These are phyloP conservation scores for Aspergillus bombycis DNA, from an alignment of 2,329 filamentous ascomycete genomes.

Conservation along the genomic window DNA sequence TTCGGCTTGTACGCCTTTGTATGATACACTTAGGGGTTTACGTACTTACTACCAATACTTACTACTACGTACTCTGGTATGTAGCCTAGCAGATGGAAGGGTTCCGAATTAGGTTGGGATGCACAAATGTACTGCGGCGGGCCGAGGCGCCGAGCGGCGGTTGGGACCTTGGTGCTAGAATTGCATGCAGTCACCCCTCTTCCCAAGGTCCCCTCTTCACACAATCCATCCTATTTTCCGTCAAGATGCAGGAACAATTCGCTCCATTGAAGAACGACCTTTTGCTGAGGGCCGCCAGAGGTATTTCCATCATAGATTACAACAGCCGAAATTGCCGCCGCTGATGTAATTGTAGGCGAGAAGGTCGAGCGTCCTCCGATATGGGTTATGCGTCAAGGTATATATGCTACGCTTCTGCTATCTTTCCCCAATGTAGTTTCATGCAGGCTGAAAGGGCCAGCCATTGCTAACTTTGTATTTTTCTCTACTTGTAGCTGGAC, in stretches of 20 bases:
- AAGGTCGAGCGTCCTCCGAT: constrained; percentile 90
- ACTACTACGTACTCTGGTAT: neutral
- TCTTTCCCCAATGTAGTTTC: too few species aligned
- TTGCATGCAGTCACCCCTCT: constrained; percentile 27
- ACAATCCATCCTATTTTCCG: constrained; percentile 18
- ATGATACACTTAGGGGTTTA: neutral
- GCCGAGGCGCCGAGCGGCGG: constrained; percentile 20
- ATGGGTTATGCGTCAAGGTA: constrained; percentile 99
- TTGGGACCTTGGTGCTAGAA: constrained; percentile 7
- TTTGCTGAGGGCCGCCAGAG: constrained; percentile 84
- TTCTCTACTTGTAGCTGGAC: constrained; percentile 69
- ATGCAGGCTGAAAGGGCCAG: neutral
- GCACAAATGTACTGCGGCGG: constrained; percentile 13
- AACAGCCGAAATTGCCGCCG: constrained; percentile 1
- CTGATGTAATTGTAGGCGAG: constrained; percentile 64
- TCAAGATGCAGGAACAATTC: constrained; percentile 70
- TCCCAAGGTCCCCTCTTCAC: constrained; percentile 18
- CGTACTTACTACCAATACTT: neutral
- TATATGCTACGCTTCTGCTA: constrained; percentile 12
- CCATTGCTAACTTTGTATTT: neutral
- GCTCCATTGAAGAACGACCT: constrained; percentile 90
- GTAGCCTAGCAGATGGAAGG: neutral
- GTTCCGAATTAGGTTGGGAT: neutral
- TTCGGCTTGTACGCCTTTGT: neutral
- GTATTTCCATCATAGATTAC: constrained; percentile 49